Percentiles rank a stretch among this genome's conserved stretches.
phyloP scores from a whole-genome alignment of 164 flowering plant species.

The Kingdonia uniflora region DNA sequence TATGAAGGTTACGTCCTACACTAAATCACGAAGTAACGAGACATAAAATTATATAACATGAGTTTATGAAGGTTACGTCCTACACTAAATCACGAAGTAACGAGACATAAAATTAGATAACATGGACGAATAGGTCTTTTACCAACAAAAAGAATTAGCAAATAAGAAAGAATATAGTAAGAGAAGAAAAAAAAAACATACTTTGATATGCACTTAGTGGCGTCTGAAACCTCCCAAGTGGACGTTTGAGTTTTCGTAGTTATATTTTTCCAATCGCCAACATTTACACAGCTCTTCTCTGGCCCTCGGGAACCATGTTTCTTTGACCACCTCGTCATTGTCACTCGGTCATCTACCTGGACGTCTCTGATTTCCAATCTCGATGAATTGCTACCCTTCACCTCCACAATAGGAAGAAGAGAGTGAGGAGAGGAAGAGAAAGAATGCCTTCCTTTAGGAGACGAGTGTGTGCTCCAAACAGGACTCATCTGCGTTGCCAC shows the following conservation, averaged over 20 bases:
- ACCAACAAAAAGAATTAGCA: too few species aligned
- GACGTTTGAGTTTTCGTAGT: slow-evolving; percentile 32
- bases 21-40: too few species aligned
- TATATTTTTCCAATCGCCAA: slow-evolving; percentile 47
- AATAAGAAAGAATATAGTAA: too few species aligned
- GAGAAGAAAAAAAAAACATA: too few species aligned
- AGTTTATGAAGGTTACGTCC: too few species aligned
- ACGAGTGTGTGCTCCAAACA: slow-evolving; percentile 48
- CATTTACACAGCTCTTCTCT: slow-evolving; percentile 32
- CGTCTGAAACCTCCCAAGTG: slow-evolving; percentile 61
- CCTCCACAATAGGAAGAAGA: slow-evolving; percentile 39
- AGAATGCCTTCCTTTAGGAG: slow-evolving; percentile 42
- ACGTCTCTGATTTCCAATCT: slow-evolving; percentile 74
- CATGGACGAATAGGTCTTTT: too few species aligned
- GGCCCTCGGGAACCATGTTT: slow-evolving; percentile 33
- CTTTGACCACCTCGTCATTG: slow-evolving; percentile 75
- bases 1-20: too few species aligned
- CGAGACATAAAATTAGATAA: too few species aligned
- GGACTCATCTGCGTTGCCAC: slow-evolving; percentile 99
- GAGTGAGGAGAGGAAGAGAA: slow-evolving; percentile 32
- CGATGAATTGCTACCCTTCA: slow-evolving; percentile 28
- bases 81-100: neutral
- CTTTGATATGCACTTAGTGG: slow-evolving; percentile 59
- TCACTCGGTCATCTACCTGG: slow-evolving; percentile 69
- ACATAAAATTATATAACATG: too few species aligned